These are phyloP conservation scores for Laguncularia racemosa DNA, from an alignment of 345 rosid genomes.

Conservation along the genomic window DNA sequence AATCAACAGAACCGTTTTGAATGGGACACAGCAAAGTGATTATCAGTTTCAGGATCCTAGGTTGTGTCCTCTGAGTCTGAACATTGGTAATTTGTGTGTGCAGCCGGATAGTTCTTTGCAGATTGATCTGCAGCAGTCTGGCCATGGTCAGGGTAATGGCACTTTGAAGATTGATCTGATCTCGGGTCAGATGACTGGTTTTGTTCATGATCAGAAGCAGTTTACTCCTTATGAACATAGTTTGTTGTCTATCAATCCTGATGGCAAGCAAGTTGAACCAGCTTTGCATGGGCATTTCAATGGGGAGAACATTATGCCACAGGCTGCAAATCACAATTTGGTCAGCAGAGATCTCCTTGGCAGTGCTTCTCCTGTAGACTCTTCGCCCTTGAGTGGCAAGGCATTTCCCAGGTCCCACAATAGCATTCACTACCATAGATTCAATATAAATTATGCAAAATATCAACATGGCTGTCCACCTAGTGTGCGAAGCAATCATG, in stretches of 20 bases:
- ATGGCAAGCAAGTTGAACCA: constrained; percentile 7
- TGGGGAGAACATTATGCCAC: constrained; percentile 22
- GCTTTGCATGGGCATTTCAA: constrained; percentile 7
- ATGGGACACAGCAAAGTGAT: not conserved
- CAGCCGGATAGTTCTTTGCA: constrained; percentile 1
- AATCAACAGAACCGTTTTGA: not conserved
- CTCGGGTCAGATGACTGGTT: not conserved
- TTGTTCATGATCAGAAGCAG: constrained; percentile 4
- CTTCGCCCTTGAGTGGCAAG: constrained; percentile 1
- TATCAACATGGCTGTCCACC: constrained; percentile 10
- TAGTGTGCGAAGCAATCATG: constrained; percentile 5
- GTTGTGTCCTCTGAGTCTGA: constrained; percentile 14
- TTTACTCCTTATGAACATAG: not conserved
- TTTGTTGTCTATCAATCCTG: not conserved
- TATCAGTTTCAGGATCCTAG: not conserved
- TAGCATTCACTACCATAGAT: constrained; percentile 9
- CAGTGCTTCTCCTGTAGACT: constrained; percentile 9
- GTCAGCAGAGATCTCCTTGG: not conserved
- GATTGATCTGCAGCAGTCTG: not conserved
- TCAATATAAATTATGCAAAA: constrained; percentile 4
- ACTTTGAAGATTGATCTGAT: not conserved
- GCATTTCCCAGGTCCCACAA: constrained; percentile 3
- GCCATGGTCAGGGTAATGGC: not conserved
- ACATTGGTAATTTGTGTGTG: constrained; percentile 13
- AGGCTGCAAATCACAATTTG: not conserved